Evolutionary conservation across 2,329 filamentous ascomycete species (phyloP).

Genomic region (Sclerotinia subarctica): DNA sequence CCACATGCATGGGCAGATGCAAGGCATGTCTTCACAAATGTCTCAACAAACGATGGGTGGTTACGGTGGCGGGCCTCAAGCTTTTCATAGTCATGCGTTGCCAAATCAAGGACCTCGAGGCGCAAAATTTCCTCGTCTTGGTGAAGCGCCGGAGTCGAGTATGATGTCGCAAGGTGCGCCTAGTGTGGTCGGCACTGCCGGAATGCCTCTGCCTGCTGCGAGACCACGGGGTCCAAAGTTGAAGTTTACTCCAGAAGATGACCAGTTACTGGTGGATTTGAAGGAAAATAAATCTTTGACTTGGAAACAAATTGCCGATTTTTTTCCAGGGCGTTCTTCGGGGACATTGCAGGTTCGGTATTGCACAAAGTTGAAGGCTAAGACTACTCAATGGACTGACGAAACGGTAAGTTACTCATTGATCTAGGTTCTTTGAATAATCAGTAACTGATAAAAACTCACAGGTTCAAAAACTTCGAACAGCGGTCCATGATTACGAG

Average conservation of each 20-base stretch:
- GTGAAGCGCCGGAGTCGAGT: constrained; percentile 45
- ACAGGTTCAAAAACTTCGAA: constrained; percentile 73
- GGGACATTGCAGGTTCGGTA: constrained; percentile 92
- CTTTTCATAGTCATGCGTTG: constrained; percentile 72
- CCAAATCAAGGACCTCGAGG: constrained; percentile 66
- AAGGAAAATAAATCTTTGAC: constrained; percentile 94
- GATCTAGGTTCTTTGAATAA: neutral
- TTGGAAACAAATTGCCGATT: constrained; percentile 97
- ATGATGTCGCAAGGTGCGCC: constrained; percentile 58
- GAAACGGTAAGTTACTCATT: constrained; percentile 70
- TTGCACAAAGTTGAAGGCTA: constrained; percentile 91
- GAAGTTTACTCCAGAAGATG: constrained; percentile 91
- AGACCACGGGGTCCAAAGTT: constrained; percentile 83
- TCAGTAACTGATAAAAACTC: constrained; percentile 29
- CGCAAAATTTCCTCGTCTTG: constrained; percentile 63
- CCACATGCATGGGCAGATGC: constrained; percentile 40
- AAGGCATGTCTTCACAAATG: constrained; percentile 52
- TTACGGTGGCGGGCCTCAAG: constrained; percentile 40
- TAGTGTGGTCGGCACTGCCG: constrained; percentile 81
- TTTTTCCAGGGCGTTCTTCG: constrained; percentile 86
- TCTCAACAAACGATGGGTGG: constrained; percentile 54
- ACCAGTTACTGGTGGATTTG: constrained; percentile 79
- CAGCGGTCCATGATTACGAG: constrained; percentile 78
- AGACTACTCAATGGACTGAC: constrained; percentile 89
- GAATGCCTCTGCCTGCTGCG: constrained; percentile 81